phyloP scores from a whole-genome alignment of 352 stramenopile species.

The Elongisporangium anandrum region DNA sequence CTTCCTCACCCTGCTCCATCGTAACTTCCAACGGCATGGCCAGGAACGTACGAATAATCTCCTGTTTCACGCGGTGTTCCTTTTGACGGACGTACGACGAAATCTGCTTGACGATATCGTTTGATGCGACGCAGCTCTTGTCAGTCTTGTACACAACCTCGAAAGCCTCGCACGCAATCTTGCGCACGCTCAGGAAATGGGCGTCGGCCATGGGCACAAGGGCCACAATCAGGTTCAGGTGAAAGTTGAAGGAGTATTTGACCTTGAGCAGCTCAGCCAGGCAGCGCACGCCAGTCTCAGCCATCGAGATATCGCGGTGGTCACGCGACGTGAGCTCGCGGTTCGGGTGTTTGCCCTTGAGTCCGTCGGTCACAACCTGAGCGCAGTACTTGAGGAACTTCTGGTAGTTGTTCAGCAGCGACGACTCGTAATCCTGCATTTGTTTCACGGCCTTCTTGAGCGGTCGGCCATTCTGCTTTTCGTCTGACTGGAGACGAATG shows the following conservation, averaged over 20 bases:
- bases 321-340: slow-evolving; percentile 28
- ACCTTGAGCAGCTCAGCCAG: slow-evolving; percentile 74
- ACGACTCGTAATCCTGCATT: slow-evolving; percentile 79
- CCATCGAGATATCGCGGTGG: slow-evolving; percentile 44
- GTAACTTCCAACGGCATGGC: slow-evolving; percentile 80
- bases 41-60: slow-evolving; percentile 74
- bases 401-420: slow-evolving; percentile 81
- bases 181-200: slow-evolving; percentile 42
- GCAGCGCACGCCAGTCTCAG: slow-evolving; percentile 67
- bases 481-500: slow-evolving; percentile 87
- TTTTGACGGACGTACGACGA: slow-evolving; percentile 83
- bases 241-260: slow-evolving; percentile 87
- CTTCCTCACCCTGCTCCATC: slow-evolving; percentile 79
- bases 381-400: slow-evolving; percentile 77
- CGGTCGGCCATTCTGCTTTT: slow-evolving; percentile 77
- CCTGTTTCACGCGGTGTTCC: slow-evolving; percentile 71
- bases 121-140: slow-evolving; percentile 58
- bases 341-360: slow-evolving; percentile 50
- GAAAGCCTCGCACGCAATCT: slow-evolving; percentile 59
- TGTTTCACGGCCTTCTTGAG: slow-evolving; percentile 87
- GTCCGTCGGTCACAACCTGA: slow-evolving; percentile 48
- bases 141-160: slow-evolving; percentile 69
- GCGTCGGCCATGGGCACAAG: slow-evolving; percentile 80
- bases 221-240: slow-evolving; percentile 79
- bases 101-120: slow-evolving; percentile 83